Base-by-base conservation (phyloP, 345 rosid species). In the Anacardium occidentale region DNA sequence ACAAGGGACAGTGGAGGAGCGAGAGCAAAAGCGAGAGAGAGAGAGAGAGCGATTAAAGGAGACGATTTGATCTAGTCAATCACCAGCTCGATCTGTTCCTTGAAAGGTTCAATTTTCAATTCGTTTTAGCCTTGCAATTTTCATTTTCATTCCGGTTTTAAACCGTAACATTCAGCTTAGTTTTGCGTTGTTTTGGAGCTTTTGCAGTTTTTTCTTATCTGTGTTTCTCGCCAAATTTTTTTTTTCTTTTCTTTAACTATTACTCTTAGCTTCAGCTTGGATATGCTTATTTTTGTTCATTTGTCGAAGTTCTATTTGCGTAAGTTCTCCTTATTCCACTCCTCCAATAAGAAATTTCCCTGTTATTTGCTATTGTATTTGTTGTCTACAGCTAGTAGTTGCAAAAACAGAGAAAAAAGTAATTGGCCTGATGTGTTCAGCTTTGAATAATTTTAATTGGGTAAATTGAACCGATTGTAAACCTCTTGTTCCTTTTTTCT, bases 41-140 rank as follows among this genome's bases (percentile, higher is more conserved):
- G 50, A 68, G 50, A 18, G 20, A 66, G 57, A 40, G 60, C 40
- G 62, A 56, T 55, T 54, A 51, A 42, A 5, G 56, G 47, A 53
- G 21, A 45, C 50, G 68, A 40, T 21, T 56, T 56, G 72, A 69
- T 69, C 72, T 37, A 42, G 8, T 55, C 8, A 22, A 24, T 56
- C 63, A 15, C 5, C 62, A 55, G 62, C 52, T 56, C 62, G 72
- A 69, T 69, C 72, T 69, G 24, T 69, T 14, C 20, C 5, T 7
- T 21, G 10, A 7, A 55, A 56, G 62, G 72, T 40, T 40, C 37
- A 37, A 54, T 22, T 40, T 66, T 50, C 21, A 10, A 20, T 40
- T 18, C 14, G 7, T 7, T n/a, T 37, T 52, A n/a, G 9, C 61
- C 10, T 15, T 9, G 29, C 58, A 20, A 40, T 67, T 26, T 15